Evolutionary conservation across 1,139 yeast species (phyloP).

Genomic region (Pichia sorboxylosa): DNA sequence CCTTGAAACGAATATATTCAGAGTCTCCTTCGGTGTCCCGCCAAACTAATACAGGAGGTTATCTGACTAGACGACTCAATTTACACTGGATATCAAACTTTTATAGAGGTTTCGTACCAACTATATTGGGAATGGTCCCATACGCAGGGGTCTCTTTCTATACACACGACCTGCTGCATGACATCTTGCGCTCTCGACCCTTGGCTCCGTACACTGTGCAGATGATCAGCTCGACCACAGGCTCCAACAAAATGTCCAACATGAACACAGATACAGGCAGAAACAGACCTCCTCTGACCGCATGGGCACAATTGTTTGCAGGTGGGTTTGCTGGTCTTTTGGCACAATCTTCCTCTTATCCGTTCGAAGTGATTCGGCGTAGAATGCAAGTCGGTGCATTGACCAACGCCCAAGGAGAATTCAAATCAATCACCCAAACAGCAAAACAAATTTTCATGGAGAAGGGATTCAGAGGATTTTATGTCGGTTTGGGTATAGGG

Average conservation of each 20-base stretch:
- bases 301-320: conserved; percentile 87
- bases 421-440: conserved; percentile 41
- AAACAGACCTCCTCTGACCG: conserved; percentile 54
- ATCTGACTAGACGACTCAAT: conserved; percentile 24
- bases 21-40: conserved; percentile 39
- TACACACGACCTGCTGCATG: conserved; percentile 87
- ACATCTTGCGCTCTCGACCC: conserved; percentile 51
- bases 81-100: conserved; percentile 51
- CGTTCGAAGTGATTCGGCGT: conserved; percentile 88
- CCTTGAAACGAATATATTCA: conserved; percentile 43
- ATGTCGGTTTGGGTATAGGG: conserved; percentile 90
- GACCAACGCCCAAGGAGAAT: conserved; percentile 44
- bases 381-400: conserved; percentile 95
- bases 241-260: conserved; percentile 10
- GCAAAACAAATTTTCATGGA: conserved; percentile 52
- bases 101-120: conserved; percentile 90
- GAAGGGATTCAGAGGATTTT: conserved; percentile 75
- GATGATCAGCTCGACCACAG: neutral
- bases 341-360: conserved; percentile 95
- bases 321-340: conserved; percentile 94
- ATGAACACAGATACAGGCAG: conserved; percentile 9
- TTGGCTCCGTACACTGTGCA: conserved; percentile 52
- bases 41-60: conserved; percentile 19
- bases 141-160: conserved; percentile 96
- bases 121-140: conserved; percentile 91